phyloP scores from a whole-genome alignment of 305 asterid genomes.

The Fraxinus angustifolia region DNA sequence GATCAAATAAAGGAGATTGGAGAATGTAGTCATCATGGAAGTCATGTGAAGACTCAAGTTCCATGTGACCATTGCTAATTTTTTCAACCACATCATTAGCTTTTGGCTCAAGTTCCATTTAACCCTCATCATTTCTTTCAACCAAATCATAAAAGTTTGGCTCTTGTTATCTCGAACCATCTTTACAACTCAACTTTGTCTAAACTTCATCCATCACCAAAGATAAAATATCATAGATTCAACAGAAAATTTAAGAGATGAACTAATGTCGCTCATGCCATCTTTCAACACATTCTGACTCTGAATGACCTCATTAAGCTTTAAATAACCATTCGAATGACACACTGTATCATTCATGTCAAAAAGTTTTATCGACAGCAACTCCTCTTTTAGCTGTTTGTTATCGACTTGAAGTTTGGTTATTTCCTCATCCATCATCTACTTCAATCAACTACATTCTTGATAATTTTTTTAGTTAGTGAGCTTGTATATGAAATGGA shows the following conservation, averaged over 20 bases:
- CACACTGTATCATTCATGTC: neutral
- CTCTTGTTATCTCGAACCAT: no score
- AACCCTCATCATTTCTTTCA: no score
- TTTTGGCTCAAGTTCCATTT: neutral
- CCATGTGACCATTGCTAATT: neutral
- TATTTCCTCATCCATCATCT: neutral
- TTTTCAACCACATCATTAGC: neutral
- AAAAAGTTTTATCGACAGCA: no score
- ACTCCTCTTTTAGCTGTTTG: neutral
- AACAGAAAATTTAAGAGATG: no score
- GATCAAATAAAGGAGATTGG: neutral
- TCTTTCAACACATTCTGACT: no score
- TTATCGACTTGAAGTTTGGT: no score
- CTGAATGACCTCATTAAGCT: neutral
- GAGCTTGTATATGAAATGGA: neutral
- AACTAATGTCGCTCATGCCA: no score
- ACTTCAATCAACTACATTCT: neutral
- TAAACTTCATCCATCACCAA: no score
- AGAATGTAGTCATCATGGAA: neutral
- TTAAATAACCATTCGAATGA: neutral
- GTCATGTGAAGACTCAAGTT: neutral
- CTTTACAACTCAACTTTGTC: no score
- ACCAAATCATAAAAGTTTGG: no score
- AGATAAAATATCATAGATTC: no score
- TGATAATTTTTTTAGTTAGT: no score